phyloP scores from a whole-genome alignment of 495 filamentous ascomycete genomes.

The Rostrohypoxylon terebratum region DNA sequence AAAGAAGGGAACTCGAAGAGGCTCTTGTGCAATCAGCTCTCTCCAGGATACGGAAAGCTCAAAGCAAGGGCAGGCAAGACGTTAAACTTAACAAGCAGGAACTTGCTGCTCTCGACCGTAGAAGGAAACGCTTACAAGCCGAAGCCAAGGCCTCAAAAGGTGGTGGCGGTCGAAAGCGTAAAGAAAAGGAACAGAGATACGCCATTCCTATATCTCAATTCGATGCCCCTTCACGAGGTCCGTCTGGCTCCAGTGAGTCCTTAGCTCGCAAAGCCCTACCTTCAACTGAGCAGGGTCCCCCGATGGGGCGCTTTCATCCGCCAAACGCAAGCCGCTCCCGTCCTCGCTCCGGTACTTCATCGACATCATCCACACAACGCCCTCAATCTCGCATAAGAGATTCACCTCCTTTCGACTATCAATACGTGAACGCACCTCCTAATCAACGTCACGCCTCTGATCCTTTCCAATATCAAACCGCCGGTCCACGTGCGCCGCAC shows the following conservation, averaged over 20 bases:
- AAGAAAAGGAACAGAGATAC: slow-evolving; percentile 54
- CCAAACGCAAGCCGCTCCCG: slow-evolving; percentile 49
- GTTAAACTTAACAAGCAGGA: slow-evolving; percentile 81
- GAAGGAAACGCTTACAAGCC: slow-evolving; percentile 69
- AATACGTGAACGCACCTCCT: slow-evolving; percentile 51
- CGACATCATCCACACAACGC: slow-evolving; percentile 47
- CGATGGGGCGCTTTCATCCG: slow-evolving; percentile 57
- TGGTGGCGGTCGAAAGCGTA: slow-evolving; percentile 41
- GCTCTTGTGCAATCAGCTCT: slow-evolving; percentile 77
- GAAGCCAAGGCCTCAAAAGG: slow-evolving; percentile 50
- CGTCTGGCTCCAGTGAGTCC: slow-evolving; percentile 29
- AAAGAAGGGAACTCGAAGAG: slow-evolving; percentile 68
- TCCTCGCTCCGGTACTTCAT: slow-evolving; percentile 49
- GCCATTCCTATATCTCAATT: slow-evolving; percentile 58
- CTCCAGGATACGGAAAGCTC: slow-evolving; percentile 79
- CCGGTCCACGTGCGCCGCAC: slow-evolving; percentile 48
- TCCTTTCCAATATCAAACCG: slow-evolving; percentile 58
- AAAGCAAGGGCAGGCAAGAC: slow-evolving; percentile 76
- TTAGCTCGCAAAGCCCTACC: slow-evolving; percentile 33
- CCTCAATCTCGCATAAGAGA: slow-evolving; percentile 38
- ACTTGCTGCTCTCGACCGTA: slow-evolving; percentile 76
- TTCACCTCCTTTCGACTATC: slow-evolving; percentile 58
- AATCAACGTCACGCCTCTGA: slow-evolving; percentile 54
- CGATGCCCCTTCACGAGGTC: slow-evolving; percentile 40
- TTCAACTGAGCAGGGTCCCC: slow-evolving; percentile 40